A percentile compares a stretch with the other conserved stretches of the same genome.
phyloP scores from a whole-genome alignment of 345 rosid species.

The Ceriops decandra region DNA sequence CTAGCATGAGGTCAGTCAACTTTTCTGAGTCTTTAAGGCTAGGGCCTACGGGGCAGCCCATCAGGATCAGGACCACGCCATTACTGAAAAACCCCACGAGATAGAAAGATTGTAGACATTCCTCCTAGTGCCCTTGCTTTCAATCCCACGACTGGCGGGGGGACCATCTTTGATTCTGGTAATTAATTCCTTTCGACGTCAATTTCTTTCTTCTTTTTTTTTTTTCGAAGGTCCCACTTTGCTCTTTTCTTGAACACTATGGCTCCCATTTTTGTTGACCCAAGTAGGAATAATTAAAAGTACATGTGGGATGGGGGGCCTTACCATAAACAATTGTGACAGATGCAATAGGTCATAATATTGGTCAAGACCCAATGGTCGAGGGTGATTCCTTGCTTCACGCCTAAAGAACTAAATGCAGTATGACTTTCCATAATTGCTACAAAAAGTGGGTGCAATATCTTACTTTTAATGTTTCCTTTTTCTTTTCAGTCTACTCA shows the following conservation, averaged over 20 bases:
- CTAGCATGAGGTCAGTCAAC: conserved; percentile 59
- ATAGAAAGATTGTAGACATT: conserved; percentile 56
- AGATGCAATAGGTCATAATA: background rate
- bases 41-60: conserved; percentile 74
- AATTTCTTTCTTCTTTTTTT: too few relatives aligned
- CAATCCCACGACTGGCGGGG: conserved; percentile 70
- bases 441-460: background rate
- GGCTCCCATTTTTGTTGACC: too few relatives aligned
- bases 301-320: background rate
- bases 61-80: conserved; percentile 68
- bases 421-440: background rate
- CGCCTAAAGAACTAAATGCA: too few relatives aligned
- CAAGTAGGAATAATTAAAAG: background rate
- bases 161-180: conserved; percentile 94
- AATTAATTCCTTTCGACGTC: background rate
- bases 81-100: conserved; percentile 73
- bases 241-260: too few relatives aligned
- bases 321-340: background rate
- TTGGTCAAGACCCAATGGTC: conserved; percentile 2
- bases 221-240: background rate
- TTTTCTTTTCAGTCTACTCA: too few relatives aligned
- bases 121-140: conserved; percentile 67
- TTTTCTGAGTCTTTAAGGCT: conserved; percentile 85
- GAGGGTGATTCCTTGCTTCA: too few relatives aligned
- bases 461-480: too few relatives aligned